Percentiles rank a stretch among this genome's conserved stretches.
Conservation (phyloP, 106 monocot species). For the Amphibolis antarctica region DNA sequence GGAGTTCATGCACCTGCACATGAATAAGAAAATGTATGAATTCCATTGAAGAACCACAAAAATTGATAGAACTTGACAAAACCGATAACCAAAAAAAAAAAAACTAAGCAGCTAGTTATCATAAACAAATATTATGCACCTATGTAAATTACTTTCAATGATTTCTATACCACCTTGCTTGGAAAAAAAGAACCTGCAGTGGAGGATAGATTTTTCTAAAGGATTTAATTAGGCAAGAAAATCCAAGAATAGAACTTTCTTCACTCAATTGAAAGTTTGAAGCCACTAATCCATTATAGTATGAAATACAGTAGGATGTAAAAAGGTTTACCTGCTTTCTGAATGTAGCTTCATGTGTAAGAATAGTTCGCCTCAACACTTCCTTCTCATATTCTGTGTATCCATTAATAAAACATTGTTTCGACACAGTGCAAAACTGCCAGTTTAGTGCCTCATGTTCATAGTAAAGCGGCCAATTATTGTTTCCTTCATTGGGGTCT, state of each 20-base stretch:
- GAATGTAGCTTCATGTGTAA: conserved; percentile 81
- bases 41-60: not conserved
- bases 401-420: conserved; percentile 8
- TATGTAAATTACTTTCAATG: no score
- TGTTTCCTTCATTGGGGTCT: conserved; percentile 30
- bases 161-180: no score
- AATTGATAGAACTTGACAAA: no score
- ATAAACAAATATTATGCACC: no score
- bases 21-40: not conserved
- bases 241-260: no score
- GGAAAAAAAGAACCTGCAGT: not conserved
- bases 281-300: no score
- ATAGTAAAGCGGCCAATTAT: conserved; percentile 32
- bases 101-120: no score
- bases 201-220: no score
- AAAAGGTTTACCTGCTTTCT: conserved; percentile 52
- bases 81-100: no score
- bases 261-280: no score
- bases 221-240: no score
- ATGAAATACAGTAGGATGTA: not conserved
- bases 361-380: conserved; percentile 59
- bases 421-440: conserved; percentile 15
- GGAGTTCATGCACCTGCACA: conserved; percentile 32
- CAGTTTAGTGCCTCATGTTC: conserved; percentile 14
- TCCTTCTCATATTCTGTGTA: conserved; percentile 55